Conservation (phyloP, 208 protist genomes). For the Jaenimonas drosophilae region DNA sequence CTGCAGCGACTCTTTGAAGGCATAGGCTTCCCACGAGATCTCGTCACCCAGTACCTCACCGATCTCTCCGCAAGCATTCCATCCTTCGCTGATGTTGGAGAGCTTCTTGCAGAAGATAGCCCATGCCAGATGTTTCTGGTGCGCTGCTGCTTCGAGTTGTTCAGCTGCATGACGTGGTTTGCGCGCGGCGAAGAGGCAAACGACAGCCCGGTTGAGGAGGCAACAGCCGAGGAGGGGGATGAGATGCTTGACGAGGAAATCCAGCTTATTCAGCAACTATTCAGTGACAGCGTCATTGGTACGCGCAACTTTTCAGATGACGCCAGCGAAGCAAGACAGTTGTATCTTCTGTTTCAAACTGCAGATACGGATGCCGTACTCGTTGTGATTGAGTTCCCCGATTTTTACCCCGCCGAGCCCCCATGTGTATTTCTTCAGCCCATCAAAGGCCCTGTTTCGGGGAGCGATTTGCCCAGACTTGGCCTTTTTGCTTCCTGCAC, state of each 20-base stretch:
- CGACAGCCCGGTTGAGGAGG: slow-evolving; percentile 8
- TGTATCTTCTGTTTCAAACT: slow-evolving; percentile 61
- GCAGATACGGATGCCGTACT: slow-evolving; percentile 34
- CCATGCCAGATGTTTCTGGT: slow-evolving; percentile 71
- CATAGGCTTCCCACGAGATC: slow-evolving; percentile 78
- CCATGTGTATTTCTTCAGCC: slow-evolving; percentile 60
- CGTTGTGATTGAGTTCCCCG: slow-evolving; percentile 49
- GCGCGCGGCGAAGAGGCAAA: slow-evolving; percentile 27
- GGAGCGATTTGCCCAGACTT: slow-evolving; percentile 14
- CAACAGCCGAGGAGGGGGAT: slow-evolving; percentile 34
- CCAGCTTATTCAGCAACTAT: slow-evolving; percentile 39
- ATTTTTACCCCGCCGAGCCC: slow-evolving; percentile 70
- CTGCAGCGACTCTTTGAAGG: slow-evolving; percentile 71
- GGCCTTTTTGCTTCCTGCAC: slow-evolving; percentile 39
- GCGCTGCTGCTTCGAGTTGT: slow-evolving; percentile 72
- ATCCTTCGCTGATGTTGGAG: slow-evolving; percentile 35
- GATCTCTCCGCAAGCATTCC: slow-evolving; percentile 55
- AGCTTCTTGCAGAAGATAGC: slow-evolving; percentile 50
- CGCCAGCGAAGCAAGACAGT: slow-evolving; percentile 37
- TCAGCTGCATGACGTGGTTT: slow-evolving; percentile 76
- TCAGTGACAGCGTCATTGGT: slow-evolving; percentile 58
- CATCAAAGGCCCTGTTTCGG: slow-evolving; percentile 5
- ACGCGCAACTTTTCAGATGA: slow-evolving; percentile 45
- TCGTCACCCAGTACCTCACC: slow-evolving; percentile 68
- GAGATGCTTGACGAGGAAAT: slow-evolving; percentile 61